A percentile compares a stretch with the other conserved stretches of the same genome.
Conservation (phyloP, 495 filamentous ascomycete species). For the Penicillium verhagenii region DNA sequence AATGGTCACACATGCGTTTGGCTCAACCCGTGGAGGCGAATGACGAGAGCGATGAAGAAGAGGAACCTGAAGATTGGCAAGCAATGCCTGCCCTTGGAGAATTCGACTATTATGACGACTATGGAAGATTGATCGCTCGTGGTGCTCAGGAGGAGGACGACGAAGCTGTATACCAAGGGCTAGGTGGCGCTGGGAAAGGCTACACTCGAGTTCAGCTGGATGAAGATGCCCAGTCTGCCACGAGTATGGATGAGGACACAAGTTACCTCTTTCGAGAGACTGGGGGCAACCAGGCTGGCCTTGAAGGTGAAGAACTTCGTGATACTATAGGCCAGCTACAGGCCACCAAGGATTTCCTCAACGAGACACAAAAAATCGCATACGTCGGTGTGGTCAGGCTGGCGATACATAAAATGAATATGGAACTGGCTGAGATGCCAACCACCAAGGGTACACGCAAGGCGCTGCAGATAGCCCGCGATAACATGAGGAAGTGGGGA, state of each 20-base stretch:
- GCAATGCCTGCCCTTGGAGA: slow-evolving; percentile 89
- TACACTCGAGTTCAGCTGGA: slow-evolving; percentile 93
- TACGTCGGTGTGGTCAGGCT: slow-evolving; percentile 89
- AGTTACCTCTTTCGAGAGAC: slow-evolving; percentile 84
- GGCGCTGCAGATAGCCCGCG: slow-evolving; percentile 61
- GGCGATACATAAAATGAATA: slow-evolving; percentile 72
- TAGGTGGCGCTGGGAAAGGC: slow-evolving; percentile 88
- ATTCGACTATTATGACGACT: slow-evolving; percentile 93
- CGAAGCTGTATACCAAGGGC: slow-evolving; percentile 65
- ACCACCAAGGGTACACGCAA: slow-evolving; percentile 60
- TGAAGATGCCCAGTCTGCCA: slow-evolving; percentile 89
- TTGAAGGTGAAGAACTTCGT: slow-evolving; percentile 77
- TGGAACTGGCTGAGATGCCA: slow-evolving; percentile 59
- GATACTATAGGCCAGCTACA: slow-evolving; percentile 89
- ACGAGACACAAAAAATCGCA: slow-evolving; percentile 91
- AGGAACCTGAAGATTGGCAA: slow-evolving; percentile 74
- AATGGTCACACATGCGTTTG: slow-evolving; percentile 90
- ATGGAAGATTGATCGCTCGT: slow-evolving; percentile 78
- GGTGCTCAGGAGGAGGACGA: slow-evolving; percentile 71
- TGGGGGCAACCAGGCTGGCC: slow-evolving; percentile 55
- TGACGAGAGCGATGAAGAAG: slow-evolving; percentile 36
- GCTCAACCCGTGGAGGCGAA: slow-evolving; percentile 51
- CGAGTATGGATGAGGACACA: slow-evolving; percentile 96
- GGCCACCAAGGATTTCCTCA: slow-evolving; percentile 92
- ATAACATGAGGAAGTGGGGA: slow-evolving; percentile 90